Base-by-base conservation (phyloP, 2,329 filamentous ascomycete species). In the Phyllosticta citribraziliensis region DNA sequence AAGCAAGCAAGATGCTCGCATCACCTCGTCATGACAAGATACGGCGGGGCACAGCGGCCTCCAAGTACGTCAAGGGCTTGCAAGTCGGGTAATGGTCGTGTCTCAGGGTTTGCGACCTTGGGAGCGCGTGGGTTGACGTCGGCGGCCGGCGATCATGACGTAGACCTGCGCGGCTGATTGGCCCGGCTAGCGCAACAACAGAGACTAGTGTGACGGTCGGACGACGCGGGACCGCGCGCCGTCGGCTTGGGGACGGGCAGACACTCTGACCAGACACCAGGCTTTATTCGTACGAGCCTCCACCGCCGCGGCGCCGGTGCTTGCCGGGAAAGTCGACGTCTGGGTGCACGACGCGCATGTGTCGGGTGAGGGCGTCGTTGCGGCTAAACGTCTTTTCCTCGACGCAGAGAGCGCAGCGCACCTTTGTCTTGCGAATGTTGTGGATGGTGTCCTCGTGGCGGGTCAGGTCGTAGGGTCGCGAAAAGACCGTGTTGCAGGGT, bases 311-410 rank as follows among this genome's bases (percentile, higher is more conserved):
- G 54, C 73, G 68, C 52, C 76, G 73, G 64, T 79, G 74, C 75
- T 87, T 88, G 67, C 89, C 88, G n/a, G 88, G 86, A 67, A 89
- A 87, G 65, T 92, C 88, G 61, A 93, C 82, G 64, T 96, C 90
- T 0, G 93, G 92, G 73, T 97, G 93, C 65, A 95, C 93, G 56
- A 97, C 92, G 40, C 91, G 86, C 82, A 96, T 95, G 72, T 99
- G 94, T 63, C 94, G 82, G 14, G 93, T 97, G 55, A 97, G 80
- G 1, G 94, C 94, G 77, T 99, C 94, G 65, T 93, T 94, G 62
- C 94, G 86, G 67, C 91, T 96, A 71, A 99, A 99, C 0, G 91
- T 95, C 82, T 97, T 97, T 70, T 97, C 93, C 69, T 97, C 92
- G 1, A 89, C 91, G 76, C 94, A 99, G 55, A 96, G 78, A 64